phyloP scores from a whole-genome alignment of 2,329 filamentous ascomycete species.

The Ceratocystiopsis sp. region DNA sequence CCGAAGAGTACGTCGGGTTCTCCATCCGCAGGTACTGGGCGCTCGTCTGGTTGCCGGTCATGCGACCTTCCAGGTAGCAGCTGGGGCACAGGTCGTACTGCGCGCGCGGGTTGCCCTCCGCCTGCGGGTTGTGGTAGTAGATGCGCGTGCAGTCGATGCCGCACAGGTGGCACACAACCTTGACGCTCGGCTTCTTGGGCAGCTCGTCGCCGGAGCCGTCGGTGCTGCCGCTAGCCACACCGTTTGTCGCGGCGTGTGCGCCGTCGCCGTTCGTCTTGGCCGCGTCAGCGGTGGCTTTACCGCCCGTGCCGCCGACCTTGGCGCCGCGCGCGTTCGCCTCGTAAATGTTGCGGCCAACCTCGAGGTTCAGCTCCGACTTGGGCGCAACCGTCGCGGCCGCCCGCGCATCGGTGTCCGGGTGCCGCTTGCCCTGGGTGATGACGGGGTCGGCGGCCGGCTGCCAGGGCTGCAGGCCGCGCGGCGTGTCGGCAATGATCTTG shows the following conservation, averaged over 20 bases:
- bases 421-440: conserved; percentile 42
- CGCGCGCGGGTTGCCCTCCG: conserved; percentile 42
- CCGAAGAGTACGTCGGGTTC: conserved; percentile 63
- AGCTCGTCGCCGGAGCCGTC: conserved; percentile 28
- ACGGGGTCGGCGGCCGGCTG: conserved; percentile 71
- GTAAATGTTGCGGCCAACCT: conserved; percentile 89
- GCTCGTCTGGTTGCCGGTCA: conserved; percentile 61
- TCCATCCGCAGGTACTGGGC: conserved; percentile 80
- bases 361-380: conserved; percentile 77
- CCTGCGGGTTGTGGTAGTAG: conserved; percentile 41
- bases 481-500: conserved; percentile 87
- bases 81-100: conserved; percentile 84
- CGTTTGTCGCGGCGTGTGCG: conserved; percentile 39
- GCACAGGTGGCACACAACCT: conserved; percentile 78
- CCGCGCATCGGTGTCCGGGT: conserved; percentile 53
- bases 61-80: conserved; percentile 71
- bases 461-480: conserved; percentile 84
- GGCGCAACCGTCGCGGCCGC: conserved; percentile 46
- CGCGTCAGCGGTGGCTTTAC: conserved; percentile 19
- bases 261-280: conserved; percentile 63
- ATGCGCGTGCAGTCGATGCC: conserved; percentile 68
- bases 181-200: conserved; percentile 46
- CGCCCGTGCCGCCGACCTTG: conserved; percentile 42
- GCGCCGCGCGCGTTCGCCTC: conserved; percentile 69
- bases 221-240: conserved; percentile 23